phyloP scores from a whole-genome alignment of 768 basidiomycete genomes.

The Pseudohyphozyma bogoriensis region DNA sequence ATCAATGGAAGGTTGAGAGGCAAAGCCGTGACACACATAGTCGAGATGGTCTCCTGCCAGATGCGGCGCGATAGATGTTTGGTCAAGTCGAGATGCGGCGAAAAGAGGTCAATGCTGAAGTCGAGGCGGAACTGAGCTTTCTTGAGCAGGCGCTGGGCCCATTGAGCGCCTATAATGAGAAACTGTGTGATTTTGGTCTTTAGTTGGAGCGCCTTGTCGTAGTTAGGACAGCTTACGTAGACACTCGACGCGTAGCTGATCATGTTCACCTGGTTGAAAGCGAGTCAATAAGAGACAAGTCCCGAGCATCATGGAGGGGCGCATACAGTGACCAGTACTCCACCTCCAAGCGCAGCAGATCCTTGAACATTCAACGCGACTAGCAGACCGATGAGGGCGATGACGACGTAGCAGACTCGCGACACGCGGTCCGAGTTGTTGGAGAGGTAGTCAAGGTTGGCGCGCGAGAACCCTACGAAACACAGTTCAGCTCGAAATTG shows the following conservation, averaged over 20 bases:
- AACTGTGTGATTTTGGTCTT: too few species aligned
- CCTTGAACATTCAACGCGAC: constrained; percentile 54
- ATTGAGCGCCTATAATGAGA: too few species aligned
- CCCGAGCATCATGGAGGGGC: too few species aligned
- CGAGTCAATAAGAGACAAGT: too few species aligned
- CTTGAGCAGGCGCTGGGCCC: constrained; percentile 53
- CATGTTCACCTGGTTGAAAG: too few species aligned
- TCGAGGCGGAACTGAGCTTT: constrained; percentile 57
- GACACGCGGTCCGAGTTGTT: constrained; percentile 48
- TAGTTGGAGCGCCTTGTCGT: too few species aligned
- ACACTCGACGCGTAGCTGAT: too few species aligned
- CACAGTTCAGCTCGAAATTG: not conserved
- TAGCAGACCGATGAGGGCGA: constrained; percentile 54
- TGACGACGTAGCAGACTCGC: constrained; percentile 57
- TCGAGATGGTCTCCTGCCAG: constrained; percentile 67
- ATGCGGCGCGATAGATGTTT: constrained; percentile 58
- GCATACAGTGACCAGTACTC: constrained; percentile 60
- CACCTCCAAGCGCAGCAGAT: constrained; percentile 48
- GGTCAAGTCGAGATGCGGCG: constrained; percentile 47
- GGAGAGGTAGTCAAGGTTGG: constrained; percentile 17
- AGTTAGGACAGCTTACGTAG: too few species aligned
- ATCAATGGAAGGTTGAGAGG: not conserved
- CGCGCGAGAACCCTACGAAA: not conserved
- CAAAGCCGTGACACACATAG: constrained; percentile 39
- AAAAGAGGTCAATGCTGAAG: constrained; percentile 74